These are phyloP conservation scores for Vanrija sp. DNA, from an alignment of 1,284 basidiomycete species.

Conservation along the genomic window DNA sequence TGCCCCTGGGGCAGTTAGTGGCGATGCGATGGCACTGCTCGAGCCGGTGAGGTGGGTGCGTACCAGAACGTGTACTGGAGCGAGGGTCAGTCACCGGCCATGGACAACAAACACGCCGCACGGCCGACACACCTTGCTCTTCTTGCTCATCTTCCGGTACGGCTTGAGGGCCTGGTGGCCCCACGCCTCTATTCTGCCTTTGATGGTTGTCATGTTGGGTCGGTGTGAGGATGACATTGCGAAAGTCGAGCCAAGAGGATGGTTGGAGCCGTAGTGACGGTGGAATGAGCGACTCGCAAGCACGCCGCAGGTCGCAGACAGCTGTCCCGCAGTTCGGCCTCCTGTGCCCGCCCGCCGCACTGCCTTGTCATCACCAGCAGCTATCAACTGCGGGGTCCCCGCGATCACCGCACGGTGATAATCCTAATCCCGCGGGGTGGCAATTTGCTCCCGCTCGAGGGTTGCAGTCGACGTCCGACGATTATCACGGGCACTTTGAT, in stretches of 20 bases:
- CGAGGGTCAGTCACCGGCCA: not conserved
- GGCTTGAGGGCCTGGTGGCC: not conserved
- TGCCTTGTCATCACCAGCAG: not conserved
- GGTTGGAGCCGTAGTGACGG: too few species aligned
- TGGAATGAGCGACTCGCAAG: too few species aligned
- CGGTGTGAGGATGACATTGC: not conserved
- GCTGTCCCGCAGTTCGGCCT: too few species aligned
- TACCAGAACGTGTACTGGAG: constrained; percentile 30
- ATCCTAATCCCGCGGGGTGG: too few species aligned
- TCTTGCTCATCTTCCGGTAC: constrained; percentile 30
- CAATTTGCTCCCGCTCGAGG: too few species aligned
- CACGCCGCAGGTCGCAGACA: too few species aligned
- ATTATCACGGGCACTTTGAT: too few species aligned
- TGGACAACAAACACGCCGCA: not conserved
- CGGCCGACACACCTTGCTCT: constrained; percentile 27
- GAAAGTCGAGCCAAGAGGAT: too few species aligned
- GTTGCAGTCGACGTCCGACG: too few species aligned
- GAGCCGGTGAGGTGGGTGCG: not conserved
- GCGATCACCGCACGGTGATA: too few species aligned
- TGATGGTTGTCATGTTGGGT: not conserved
- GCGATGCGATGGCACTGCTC: not conserved
- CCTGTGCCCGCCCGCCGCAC: not conserved
- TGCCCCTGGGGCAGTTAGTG: constrained; percentile 13
- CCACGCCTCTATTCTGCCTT: constrained; percentile 1
- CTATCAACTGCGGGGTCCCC: not conserved